Percentiles rank a stretch among this genome's conserved stretches.
These are phyloP conservation scores for Sinapis alba DNA, from an alignment of 441 rosid species.

Conservation along the genomic window DNA sequence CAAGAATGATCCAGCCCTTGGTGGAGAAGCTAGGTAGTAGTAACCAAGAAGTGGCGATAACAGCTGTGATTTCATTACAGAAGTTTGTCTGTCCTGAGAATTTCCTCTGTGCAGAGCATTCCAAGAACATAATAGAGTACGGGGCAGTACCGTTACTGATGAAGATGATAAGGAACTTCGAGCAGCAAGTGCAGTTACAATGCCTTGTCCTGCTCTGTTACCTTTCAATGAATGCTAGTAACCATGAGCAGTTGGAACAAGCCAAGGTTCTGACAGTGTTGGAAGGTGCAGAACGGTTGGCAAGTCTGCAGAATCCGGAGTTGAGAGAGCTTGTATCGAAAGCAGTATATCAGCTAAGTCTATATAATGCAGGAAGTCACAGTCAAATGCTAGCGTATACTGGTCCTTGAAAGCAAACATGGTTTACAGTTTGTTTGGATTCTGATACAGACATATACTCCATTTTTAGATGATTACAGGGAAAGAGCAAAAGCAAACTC, in stretches of 20 bases:
- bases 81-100: conserved; percentile 57
- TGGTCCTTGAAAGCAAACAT: conserved; percentile 25
- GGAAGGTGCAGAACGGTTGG: conserved; percentile 55
- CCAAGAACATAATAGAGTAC: conserved; percentile 55
- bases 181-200: conserved; percentile 47
- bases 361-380: conserved; percentile 51
- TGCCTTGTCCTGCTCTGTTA: conserved; percentile 57
- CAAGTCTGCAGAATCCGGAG: conserved; percentile 49
- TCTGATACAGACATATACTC: conserved; percentile 20
- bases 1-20: conserved; percentile 54
- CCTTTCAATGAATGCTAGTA: conserved; percentile 53
- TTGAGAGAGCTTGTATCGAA: conserved; percentile 50
- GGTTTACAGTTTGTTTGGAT: conserved; percentile 14
- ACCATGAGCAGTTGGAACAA: conserved; percentile 52
- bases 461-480: conserved; percentile 25
- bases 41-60: conserved; percentile 48
- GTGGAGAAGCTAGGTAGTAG: conserved; percentile 48
- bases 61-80: conserved; percentile 58
- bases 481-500: conserved; percentile 7
- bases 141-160: conserved; percentile 48
- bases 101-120: conserved; percentile 53
- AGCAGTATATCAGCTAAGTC: conserved; percentile 34
- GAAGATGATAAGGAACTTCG: conserved; percentile 51
- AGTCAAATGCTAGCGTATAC: conserved; percentile 49
- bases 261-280: conserved; percentile 62